Base-by-base conservation (phyloP, 345 rosid genomes). In the Pistacia vera region DNA sequence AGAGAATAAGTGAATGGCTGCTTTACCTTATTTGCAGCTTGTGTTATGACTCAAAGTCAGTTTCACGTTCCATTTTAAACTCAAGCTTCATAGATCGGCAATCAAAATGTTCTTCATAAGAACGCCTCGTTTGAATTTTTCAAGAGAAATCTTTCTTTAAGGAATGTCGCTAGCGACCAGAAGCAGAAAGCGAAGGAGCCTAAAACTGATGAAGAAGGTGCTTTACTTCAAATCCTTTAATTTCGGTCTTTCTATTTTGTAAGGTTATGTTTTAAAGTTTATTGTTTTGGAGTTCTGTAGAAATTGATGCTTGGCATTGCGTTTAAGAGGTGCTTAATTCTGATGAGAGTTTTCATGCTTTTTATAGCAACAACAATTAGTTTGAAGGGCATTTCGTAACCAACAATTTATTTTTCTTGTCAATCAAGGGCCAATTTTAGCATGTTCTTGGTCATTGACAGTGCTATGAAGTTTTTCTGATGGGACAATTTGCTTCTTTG, bases 161-260 rank as follows among this genome's bases (percentile, higher is more conserved):
- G 69, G 33, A 87, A 78, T 69, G 83, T 88, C 62, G 85, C 86
- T 7, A 82, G 88, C 56, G 71, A 83, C 66, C 89, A 73, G 13
- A 81, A 52, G 79, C 85, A 79, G 79, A 80, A 81, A 35, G 66
- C 80, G 36, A 74, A 80, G 33, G 85, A 78, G 18, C 65, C 85
- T 54, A 25, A 78, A 64, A 22, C 79, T 65, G 77, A 74, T 48
- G 75, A 69, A 71, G 87, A 69, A 71, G 88, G 86, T 83, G 54
- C 51, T 59, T 79, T 68, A n/a, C 68, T 60, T 54, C 66, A 25
- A 60, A 60, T 28, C 57, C 49, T 14, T 16, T 11, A 9, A 30
- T 44, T 10, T 12, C 8, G 6, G 11, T 58, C 14, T 46, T 78
- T 20, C n/a, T 59, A 3, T 41, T 17, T 35, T 44, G 10, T 30